phyloP scores from a whole-genome alignment of 2,329 filamentous ascomycete species.

The Emmonsiellopsis sp. region DNA sequence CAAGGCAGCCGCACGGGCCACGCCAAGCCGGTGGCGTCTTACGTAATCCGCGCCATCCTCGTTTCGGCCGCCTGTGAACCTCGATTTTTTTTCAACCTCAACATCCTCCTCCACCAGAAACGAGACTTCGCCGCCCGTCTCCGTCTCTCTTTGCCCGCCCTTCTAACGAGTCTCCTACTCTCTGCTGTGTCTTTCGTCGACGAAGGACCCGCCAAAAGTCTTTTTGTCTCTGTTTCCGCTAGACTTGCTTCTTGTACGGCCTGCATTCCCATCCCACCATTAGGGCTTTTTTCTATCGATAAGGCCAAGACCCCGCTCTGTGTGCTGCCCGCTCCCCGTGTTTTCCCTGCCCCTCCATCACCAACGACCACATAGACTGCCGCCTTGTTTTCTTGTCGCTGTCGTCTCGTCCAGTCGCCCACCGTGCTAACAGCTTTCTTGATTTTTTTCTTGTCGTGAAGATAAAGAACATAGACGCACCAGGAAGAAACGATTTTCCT shows the following conservation, averaged over 20 bases:
- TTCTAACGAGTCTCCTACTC: constrained; percentile 10
- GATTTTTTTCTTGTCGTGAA: constrained; percentile 9
- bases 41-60: neutral
- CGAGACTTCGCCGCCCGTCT: constrained; percentile 7
- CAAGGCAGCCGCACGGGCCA: neutral
- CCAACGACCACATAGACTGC: constrained; percentile 10
- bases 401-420: neutral
- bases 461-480: neutral
- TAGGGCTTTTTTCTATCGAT: constrained; percentile 28
- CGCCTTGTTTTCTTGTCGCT: constrained; percentile 11
- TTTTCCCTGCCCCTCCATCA: constrained; percentile 11
- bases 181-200: constrained; percentile 1
- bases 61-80: neutral
- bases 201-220: neutral
- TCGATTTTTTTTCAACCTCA: neutral
- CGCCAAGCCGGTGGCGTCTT: neutral
- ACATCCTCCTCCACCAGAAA: neutral
- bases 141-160: constrained; percentile 4
- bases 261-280: constrained; percentile 9
- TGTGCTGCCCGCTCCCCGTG: constrained; percentile 15
- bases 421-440: constrained; percentile 4
- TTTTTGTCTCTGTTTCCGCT: constrained; percentile 5
- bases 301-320: constrained; percentile 24
- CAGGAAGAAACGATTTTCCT: neutral
- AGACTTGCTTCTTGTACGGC: constrained; percentile 2